Evolutionary conservation across 1,284 basidiomycete species (phyloP), one percentile per base, ranked within the genome.

Genomic region (Leccinum angustisporum): DNA sequence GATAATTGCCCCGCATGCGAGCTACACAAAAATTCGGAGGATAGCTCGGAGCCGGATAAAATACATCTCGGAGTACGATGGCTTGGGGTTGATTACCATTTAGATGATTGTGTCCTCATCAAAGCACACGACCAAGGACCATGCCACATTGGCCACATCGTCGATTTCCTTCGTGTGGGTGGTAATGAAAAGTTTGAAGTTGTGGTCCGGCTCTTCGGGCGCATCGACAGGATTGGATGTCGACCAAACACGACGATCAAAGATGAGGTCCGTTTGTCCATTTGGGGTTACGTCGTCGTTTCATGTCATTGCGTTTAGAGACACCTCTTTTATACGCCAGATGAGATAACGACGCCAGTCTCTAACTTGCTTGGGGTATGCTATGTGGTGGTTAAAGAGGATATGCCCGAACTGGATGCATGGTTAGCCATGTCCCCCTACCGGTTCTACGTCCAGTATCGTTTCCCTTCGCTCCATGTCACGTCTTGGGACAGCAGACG

Each of bases 381-480:
- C 58, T 80, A 77, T 57, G 86, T 86, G 10, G 69, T 81, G 16
- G 78, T 82, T 30, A 66, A 64, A 16, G 65, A 72, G 10, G 55
- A 71, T 14, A 65, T 73, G 60, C 73, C 75, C 2, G 72, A 79
- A 25, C 64, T 82, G 9, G 70, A 78, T 5, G 66, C 72, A 0
- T 91, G 87, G 87, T 69, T 86, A 0, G 62, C 74, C 3, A 65
- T 77, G 6, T 86, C 86, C 0, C 80, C 84, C 0, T 70, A 78
- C 27, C 83, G 87, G 63, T 90, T 87, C 71, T 88, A 82, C 61
- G 71, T 83, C 56, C 66, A 71, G 18, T 87, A 82, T 64, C 66
- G 63, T 3, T 85, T 87, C 59, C 79, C 80, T 0, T 76, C 75
- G 0, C 66, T 83, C n/a, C 51, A 64, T 1, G 75, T 78, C 4